Conservation (phyloP, 768 basidiomycete species). For the Termitomyces sp. region DNA sequence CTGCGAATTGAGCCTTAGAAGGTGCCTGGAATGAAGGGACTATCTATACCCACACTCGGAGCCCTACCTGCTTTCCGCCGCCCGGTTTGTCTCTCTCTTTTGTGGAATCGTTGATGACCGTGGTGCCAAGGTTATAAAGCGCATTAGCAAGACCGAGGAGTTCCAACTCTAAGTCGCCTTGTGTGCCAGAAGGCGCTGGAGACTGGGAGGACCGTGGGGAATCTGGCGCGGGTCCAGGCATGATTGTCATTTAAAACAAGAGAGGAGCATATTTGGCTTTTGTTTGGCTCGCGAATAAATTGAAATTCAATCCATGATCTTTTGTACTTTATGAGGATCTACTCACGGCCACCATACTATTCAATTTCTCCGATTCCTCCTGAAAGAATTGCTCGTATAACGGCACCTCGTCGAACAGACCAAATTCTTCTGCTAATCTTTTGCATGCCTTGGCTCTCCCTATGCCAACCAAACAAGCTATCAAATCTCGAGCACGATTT, state of each 20-base stretch:
- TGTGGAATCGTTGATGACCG: conserved; percentile 78
- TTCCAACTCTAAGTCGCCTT: conserved; percentile 76
- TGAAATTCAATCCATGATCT: too few species aligned
- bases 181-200: conserved; percentile 60
- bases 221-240: conserved; percentile 43
- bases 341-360: not conserved
- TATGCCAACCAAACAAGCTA: conserved; percentile 15
- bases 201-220: conserved; percentile 75
- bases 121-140: conserved; percentile 78
- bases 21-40: not conserved
- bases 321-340: too few species aligned
- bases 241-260: not conserved
- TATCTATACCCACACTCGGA: conserved; percentile 53
- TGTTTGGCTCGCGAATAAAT: conserved; percentile 5
- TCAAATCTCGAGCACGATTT: conserved; percentile 12
- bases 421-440: conserved; percentile 13
- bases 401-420: conserved; percentile 10
- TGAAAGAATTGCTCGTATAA: conserved; percentile 11
- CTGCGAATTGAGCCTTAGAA: conserved; percentile 27
- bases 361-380: conserved; percentile 7
- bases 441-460: conserved; percentile 17
- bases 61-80: conserved; percentile 73
- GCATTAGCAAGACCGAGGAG: conserved; percentile 73
- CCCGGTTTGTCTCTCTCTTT: conserved; percentile 73
- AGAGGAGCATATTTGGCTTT: conserved; percentile 4